Evolutionary conservation across 1,284 basidiomycete genomes (phyloP).

Genomic region (Moniliella sp.): DNA sequence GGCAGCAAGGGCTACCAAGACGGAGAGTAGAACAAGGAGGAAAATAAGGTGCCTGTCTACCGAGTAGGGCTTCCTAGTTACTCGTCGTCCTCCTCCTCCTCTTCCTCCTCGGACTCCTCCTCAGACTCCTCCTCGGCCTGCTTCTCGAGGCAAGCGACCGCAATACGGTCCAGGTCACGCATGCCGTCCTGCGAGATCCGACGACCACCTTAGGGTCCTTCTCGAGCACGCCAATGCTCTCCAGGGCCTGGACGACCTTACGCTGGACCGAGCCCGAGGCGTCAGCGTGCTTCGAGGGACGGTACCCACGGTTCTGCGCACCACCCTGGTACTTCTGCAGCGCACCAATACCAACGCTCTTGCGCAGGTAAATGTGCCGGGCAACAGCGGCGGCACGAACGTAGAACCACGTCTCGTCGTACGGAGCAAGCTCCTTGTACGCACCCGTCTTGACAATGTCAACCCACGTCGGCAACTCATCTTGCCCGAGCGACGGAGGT

Average conservation of each 20-base stretch:
- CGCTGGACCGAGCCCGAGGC: conserved; percentile 47
- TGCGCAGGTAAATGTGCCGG: conserved; percentile 98
- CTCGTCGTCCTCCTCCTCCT: too few relatives aligned
- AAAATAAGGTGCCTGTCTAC: too few relatives aligned
- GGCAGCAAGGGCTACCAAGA: too few relatives aligned
- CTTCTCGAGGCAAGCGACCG: conserved; percentile 78
- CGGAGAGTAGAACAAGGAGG: too few relatives aligned
- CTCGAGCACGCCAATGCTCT: conserved; percentile 96
- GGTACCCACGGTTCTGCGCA: conserved; percentile 67
- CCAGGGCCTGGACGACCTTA: conserved; percentile 70
- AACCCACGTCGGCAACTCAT: conserved; percentile 91
- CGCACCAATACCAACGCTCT: conserved; percentile 87
- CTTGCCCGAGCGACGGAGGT: conserved; percentile 66
- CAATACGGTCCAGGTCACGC: conserved; percentile 94
- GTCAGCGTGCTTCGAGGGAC: conserved; percentile 71
- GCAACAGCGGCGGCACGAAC: conserved; percentile 82
- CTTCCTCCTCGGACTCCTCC: conserved; percentile 65
- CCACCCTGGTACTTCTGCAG: conserved; percentile 91
- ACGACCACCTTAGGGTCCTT: conserved; percentile 68
- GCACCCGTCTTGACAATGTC: conserved; percentile 96
- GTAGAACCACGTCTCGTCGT: conserved; percentile 99
- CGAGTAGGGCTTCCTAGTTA: too few relatives aligned
- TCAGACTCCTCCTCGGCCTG: conserved; percentile 62
- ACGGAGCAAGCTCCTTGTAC: conserved; percentile 93
- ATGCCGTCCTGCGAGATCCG: conserved; percentile 87